These are phyloP conservation scores for Sordaria brevicollis DNA, from an alignment of 495 filamentous ascomycete species.

Conservation along the genomic window DNA sequence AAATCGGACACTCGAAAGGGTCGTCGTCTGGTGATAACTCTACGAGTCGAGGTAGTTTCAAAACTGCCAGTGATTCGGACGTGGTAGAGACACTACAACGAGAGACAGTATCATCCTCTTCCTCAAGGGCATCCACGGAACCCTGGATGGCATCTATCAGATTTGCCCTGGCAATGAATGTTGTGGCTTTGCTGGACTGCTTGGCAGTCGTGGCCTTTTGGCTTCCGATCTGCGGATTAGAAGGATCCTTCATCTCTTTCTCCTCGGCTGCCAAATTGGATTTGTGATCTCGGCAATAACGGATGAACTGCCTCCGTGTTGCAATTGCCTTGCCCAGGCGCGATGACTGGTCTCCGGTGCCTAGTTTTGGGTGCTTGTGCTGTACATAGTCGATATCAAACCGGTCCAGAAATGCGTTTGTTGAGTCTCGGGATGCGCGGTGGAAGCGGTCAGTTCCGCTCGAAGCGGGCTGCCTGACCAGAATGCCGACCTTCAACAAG, in stretches of 20 bases:
- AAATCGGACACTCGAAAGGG: slow-evolving; percentile 25
- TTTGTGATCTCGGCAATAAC: slow-evolving; percentile 22
- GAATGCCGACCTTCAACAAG: not conserved
- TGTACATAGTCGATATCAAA: slow-evolving; percentile 2
- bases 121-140: not conserved
- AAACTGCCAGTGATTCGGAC: not conserved
- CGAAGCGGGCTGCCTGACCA: not conserved
- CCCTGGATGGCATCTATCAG: not conserved
- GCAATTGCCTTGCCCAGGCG: slow-evolving; percentile 22
- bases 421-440: not conserved
- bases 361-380: not conserved
- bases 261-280: not conserved
- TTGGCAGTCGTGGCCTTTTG: not conserved
- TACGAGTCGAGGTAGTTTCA: slow-evolving; percentile 1
- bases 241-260: not conserved
- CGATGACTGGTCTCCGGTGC: slow-evolving; percentile 1
- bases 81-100: slow-evolving; percentile 1
- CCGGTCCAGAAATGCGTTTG: not conserved
- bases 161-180: not conserved
- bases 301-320: slow-evolving; percentile 21
- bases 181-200: slow-evolving; percentile 9
- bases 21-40: not conserved
- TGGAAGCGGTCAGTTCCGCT: not conserved
- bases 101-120: slow-evolving; percentile 1
- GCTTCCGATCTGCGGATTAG: not conserved